Evolutionary conservation across 164 flowering plant genomes (phyloP).

Genomic region (Vitis labrusca): DNA sequence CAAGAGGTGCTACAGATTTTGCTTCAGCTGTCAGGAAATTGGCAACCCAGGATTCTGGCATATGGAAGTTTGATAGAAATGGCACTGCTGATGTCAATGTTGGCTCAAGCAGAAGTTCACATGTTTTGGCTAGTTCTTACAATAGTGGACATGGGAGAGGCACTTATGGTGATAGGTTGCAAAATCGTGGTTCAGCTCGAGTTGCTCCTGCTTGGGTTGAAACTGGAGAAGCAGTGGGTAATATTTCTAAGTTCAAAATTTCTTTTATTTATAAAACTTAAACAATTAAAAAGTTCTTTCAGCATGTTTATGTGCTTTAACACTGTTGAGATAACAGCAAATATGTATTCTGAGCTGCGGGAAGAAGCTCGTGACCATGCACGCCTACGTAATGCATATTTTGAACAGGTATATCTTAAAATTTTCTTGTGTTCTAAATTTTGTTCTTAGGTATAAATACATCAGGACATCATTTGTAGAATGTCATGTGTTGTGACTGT

Average conservation of each 20-base stretch:
- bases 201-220: constrained; percentile 90
- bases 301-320: constrained; percentile 31
- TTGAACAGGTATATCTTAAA: constrained; percentile 77
- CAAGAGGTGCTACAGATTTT: constrained; percentile 73
- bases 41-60: constrained; percentile 75
- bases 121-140: constrained; percentile 50
- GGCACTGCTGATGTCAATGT: constrained; percentile 50
- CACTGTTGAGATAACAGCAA: constrained; percentile 74
- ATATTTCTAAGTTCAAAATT: constrained; percentile 28
- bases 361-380: constrained; percentile 98
- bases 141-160: constrained; percentile 54
- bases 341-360: constrained; percentile 83
- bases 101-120: constrained; percentile 86
- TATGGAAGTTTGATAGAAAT: constrained; percentile 81
- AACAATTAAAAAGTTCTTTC: constrained; percentile 9
- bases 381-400: constrained; percentile 82
- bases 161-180: constrained; percentile 55
- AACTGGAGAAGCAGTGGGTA: constrained; percentile 99
- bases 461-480: no score
- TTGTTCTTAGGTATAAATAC: not conserved
- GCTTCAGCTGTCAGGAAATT: constrained; percentile 89
- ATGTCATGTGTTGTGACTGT: no score
- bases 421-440: not conserved
- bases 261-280: constrained; percentile 13
- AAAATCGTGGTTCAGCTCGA: constrained; percentile 61